Percentiles rank a stretch among this genome's conserved stretches.
Evolutionary conservation across 352 stramenopile genomes (phyloP).

Genomic region (Pythium grandisporangium): DNA sequence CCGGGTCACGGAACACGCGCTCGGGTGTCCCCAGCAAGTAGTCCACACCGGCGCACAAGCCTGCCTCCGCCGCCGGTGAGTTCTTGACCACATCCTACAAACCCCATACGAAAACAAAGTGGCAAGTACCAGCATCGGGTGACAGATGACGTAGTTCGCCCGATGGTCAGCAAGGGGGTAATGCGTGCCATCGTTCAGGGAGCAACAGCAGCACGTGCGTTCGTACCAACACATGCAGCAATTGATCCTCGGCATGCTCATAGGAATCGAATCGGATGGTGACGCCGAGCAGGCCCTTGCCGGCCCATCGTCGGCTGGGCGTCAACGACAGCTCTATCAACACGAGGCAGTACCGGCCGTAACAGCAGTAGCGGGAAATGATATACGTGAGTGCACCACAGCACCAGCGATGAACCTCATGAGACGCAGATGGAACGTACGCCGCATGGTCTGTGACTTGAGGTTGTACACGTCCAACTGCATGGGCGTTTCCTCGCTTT

Average conservation of each 20-base stretch:
- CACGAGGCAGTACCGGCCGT: too few relatives aligned
- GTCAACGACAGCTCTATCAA: constrained; percentile 69
- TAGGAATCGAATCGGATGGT: constrained; percentile 98
- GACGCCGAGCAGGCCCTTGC: constrained; percentile 93
- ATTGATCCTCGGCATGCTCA: constrained; percentile 90
- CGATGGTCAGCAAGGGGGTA: too few relatives aligned
- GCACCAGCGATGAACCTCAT: too few relatives aligned
- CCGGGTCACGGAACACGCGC: constrained; percentile 70
- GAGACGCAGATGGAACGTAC: constrained; percentile 9
- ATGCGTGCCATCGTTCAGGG: too few relatives aligned
- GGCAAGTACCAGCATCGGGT: too few relatives aligned
- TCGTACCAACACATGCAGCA: constrained; percentile 91
- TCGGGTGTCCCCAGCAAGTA: constrained; percentile 94
- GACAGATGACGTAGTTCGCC: neutral
- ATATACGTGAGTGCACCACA: too few relatives aligned
- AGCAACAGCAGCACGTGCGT: too few relatives aligned
- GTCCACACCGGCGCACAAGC: constrained; percentile 83
- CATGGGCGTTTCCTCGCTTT: constrained; percentile 70
- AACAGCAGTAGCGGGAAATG: too few relatives aligned
- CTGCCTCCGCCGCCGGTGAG: constrained; percentile 86
- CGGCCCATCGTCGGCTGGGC: constrained; percentile 89
- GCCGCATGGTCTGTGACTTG: constrained; percentile 61
- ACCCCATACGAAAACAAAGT: neutral
- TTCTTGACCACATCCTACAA: constrained; percentile 75
- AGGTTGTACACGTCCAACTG: constrained; percentile 70